Base-by-base conservation (phyloP, 192 early-diverging fungal genomes). In the Coemansia sp. region DNA sequence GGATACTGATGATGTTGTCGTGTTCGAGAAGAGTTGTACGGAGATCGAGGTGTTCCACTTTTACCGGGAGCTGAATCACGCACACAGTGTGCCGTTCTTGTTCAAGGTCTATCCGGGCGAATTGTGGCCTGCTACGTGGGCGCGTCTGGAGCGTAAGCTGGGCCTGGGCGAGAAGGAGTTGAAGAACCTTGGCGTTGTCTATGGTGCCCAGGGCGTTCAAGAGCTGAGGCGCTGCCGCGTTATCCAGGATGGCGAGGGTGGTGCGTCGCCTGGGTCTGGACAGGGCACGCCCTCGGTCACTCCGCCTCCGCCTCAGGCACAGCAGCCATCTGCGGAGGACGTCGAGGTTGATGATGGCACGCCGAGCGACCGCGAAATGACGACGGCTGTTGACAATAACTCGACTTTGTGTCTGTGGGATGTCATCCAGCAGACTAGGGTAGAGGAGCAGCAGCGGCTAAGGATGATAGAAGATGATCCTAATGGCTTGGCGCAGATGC, bases 121-220 rank as follows among this genome's bases (percentile, higher is more conserved):
- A 69, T 21, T 74, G 19, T 88, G 93, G 68, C 43, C 83, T 14
- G 89, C 88, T 2, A 93, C 92, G 21, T 93, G 91, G 87, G 65
- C 72, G 61, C 87, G 96, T 7, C 82, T 98, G 63, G 88, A 88
- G 62, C 74, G 55, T 62, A 77, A 88, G 38, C 83, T 92, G 23
- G 93, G 93, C 13, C 85, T 93, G 87, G 85, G 84, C 69, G 91
- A 95, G 44, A 94, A 92, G 83, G 96, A 98, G 40, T 92, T 92
- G 64, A 84, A 68, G 68, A 74, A 66, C 66, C 26, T 79, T 28
- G 77, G 77, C 35, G 72, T 74, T 1, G 72, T 79, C 14, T 73
- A 70, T 30, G 77, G 77, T 3, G 16, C 72, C 19, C 37, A 37
- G 4, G 77, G 72, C 38, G 40, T 44, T 6, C 6, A 19, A 10